Conservation (phyloP, 2,329 filamentous ascomycete genomes). For the Tolypocladium guangdongense region DNA sequence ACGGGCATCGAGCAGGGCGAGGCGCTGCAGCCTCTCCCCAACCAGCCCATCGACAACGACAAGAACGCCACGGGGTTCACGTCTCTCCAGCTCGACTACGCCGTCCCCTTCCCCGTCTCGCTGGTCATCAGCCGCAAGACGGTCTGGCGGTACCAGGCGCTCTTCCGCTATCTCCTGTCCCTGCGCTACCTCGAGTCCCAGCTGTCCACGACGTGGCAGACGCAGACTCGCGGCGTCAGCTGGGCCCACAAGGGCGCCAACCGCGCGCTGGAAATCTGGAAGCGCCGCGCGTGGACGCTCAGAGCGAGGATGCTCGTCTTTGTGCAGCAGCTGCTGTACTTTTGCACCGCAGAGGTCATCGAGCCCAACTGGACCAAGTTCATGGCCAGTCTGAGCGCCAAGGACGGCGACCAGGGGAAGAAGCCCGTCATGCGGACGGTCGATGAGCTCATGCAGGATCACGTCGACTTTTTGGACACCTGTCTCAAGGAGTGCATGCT, state of each 20-base stretch:
- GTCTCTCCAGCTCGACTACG: slow-evolving; percentile 86
- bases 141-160: slow-evolving; percentile 88
- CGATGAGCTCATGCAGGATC: slow-evolving; percentile 96
- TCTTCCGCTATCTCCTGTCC: slow-evolving; percentile 89
- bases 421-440: slow-evolving; percentile 56
- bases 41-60: slow-evolving; percentile 61
- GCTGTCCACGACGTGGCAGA: slow-evolving; percentile 79
- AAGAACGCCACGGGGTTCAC: slow-evolving; percentile 86
- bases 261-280: slow-evolving; percentile 76
- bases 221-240: slow-evolving; percentile 67
- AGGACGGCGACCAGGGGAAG: slow-evolving; percentile 29
- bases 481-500: slow-evolving; percentile 99
- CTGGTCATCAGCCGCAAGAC: slow-evolving; percentile 94
- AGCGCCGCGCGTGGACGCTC: slow-evolving; percentile 82
- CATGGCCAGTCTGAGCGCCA: slow-evolving; percentile 71
- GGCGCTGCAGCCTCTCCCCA: slow-evolving; percentile 60
- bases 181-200: slow-evolving; percentile 82
- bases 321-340: slow-evolving; percentile 92
- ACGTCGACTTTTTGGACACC: slow-evolving; percentile 95
- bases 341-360: slow-evolving; percentile 93
- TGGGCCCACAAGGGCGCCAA: slow-evolving; percentile 76
- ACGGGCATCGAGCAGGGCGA: slow-evolving; percentile 90
- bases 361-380: slow-evolving; percentile 95
- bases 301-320: slow-evolving; percentile 93
- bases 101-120: slow-evolving; percentile 88